Evolutionary conservation across 2,329 filamentous ascomycete species (phyloP), one percentile per base, ranked within the genome.

Genomic region (Didymella keratinophila): DNA sequence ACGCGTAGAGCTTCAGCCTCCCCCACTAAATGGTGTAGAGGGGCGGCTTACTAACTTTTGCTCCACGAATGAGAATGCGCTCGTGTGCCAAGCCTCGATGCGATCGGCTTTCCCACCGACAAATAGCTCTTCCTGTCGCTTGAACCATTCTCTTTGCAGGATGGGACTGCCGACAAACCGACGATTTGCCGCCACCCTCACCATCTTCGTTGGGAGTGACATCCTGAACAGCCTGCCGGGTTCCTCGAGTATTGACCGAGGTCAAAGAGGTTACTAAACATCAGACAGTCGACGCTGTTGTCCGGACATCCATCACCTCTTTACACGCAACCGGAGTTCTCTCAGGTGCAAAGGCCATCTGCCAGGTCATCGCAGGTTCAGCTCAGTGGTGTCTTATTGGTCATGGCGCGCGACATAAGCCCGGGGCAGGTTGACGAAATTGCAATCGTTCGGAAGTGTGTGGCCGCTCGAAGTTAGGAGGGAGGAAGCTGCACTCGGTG

Each of bases 41-140:
- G 50, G 56, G 56, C 41, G 51, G 46, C 50, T 41, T 53, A 46
- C n/a, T 41, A 52, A 49, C 42, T 5, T 20, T 45, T 27, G 37
- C 46, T 49, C 56, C 44, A 58, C 56, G 44, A 58, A 58, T 58
- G 18, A 45, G 27, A n/a, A 25, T 5, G 8, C 23, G 18, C 12
- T 12, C 4, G 16, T 16, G 8, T 43, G 30, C 20, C 50, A 45
- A 53, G 41, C 1, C 23, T 46, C 39, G 45, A 42, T 28, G 50
- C 46, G 56, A 54, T 54, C 56, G 56, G 56, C 56, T 54, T 54
- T 54, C 32, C n/a, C 32, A 20, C 56, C 50, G 49, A 58, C 49
- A 18, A 30, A 32, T 21, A 30, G 32, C 12, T 43, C 20, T 23
- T 12, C 9, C n/a, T n/a, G 32, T 58, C 50, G 56, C 56, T 43